Base-by-base conservation (phyloP, 345 rosid species). In the Populus davidiana region DNA sequence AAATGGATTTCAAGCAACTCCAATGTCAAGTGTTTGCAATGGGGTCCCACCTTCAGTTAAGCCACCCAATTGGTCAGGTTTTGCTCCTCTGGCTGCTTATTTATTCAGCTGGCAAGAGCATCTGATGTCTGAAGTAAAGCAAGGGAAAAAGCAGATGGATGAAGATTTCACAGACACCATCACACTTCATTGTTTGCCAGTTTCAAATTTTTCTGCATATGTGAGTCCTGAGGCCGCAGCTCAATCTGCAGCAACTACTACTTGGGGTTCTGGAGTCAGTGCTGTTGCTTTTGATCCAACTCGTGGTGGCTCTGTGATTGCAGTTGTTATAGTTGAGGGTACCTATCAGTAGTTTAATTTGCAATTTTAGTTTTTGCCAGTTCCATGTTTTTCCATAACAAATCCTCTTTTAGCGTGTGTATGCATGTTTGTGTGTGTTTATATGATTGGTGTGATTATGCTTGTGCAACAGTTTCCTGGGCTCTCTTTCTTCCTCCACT, bases 201-300 rank as follows among this genome's bases (percentile, higher is more conserved):
- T 94, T 80, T 96, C 99, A 74, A 96, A 96, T 86, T 96, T 96
- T 84, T 94, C 99, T 83, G 98, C 97, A 8, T 96, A 96, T 81
- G 98, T 96, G 80, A 96, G 96, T 85, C 99, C 98, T 73, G 99
- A 96, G 87, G 94, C 98, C 77, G 99, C 99, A 65, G 90, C 91
- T 56, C 97, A 91, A 77, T 92, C 99, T 75, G 97, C 96, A 27
- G 98, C 99, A 81, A 92, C 99, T 63, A 96, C 99, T 64, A 96
- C 98, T 44, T 96, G 99, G 99, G 99, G 99, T 56, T 96, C 99
- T 83, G 97, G 98, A 77, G 99, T 96, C 76, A 96, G 97, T 74
- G 99, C 99, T 59, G 96, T 96, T 86, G 95, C 98, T 79, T 96
- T 96, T 86, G 99, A 96, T 92, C 98, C 99, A 69, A 94, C 98